These are phyloP conservation scores for Cutaneotrichosporon spelunceum DNA, from an alignment of 1,284 basidiomycete genomes.

Conservation along the genomic window DNA sequence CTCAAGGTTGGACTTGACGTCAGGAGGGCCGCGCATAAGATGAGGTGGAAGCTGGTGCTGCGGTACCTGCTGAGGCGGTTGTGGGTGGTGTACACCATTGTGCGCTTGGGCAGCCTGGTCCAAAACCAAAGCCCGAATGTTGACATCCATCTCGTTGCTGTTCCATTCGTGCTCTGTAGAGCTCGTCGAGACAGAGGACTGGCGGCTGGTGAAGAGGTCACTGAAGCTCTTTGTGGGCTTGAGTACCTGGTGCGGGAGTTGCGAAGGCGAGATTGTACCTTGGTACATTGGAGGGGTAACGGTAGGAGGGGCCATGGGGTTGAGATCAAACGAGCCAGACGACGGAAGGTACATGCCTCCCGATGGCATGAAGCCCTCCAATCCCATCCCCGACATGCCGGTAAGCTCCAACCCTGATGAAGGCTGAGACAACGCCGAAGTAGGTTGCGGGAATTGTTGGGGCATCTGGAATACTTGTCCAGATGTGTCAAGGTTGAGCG, in stretches of 20 bases:
- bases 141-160: slow-evolving; percentile 30
- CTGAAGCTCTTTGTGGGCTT: slow-evolving; percentile 39
- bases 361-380: slow-evolving; percentile 7
- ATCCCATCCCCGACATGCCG: slow-evolving; percentile 5
- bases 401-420: slow-evolving; percentile 24
- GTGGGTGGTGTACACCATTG: neutral
- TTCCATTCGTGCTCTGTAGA: slow-evolving; percentile 39
- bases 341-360: slow-evolving; percentile 19
- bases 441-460: slow-evolving; percentile 17
- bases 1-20: slow-evolving; percentile 11
- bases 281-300: slow-evolving; percentile 13
- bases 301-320: slow-evolving; percentile 10
- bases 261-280: slow-evolving; percentile 41
- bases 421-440: slow-evolving; percentile 25
- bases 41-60: slow-evolving; percentile 8
- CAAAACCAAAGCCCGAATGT: slow-evolving; percentile 24
- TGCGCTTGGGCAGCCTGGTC: slow-evolving; percentile 11
- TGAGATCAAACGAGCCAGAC: slow-evolving; percentile 24
- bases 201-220: slow-evolving; percentile 37
- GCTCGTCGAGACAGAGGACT: slow-evolving; percentile 37
- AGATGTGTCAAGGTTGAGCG: slow-evolving; percentile 30
- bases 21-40: neutral
- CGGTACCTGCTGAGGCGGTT: neutral
- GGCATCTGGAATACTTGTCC: slow-evolving; percentile 19
- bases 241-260: slow-evolving; percentile 32